Evolutionary conservation across 345 rosid species (phyloP), one percentile per base, ranked within the genome.

Genomic region (Kandelia obovata): DNA sequence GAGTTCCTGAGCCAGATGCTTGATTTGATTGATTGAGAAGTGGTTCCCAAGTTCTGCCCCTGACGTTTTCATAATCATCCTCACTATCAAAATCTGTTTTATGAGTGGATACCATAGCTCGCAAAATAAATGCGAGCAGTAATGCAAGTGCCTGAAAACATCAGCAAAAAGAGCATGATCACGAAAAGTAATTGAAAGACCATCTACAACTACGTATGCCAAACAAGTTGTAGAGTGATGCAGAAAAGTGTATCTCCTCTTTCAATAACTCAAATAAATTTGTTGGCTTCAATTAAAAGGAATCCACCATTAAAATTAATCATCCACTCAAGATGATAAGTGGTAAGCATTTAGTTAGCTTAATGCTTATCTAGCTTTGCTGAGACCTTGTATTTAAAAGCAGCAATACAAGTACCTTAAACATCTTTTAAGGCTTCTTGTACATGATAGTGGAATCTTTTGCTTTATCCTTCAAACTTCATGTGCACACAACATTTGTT

Each of bases 1-100:
- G 84, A 69, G 62, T 71, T 43, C 76, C 86, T 70, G 89, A 74
- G 21, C 85, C 86, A 74, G 89, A 83, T 43, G 87, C 59, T 80
- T 86, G 86, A 77, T 78, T 79, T 69, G 82, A 75, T 66, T 85
- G 90, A 79, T 84, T 84, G 63, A 94, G 79, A 37, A 91, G 92
- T 64, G 98, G 96, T 64, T 88, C 91, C 81, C 87, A 26, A 63
- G 85, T 67, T 79, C 87, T 88, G 71, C 80, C 81, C 75, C 90
- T 79, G 25, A 16, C 79, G 78, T 66, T 82, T 75, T 85, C 96
- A 73, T 57, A 85, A 67, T 87, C 89, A 68, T 89, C 92, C 62
- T 88, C 96, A 20, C 46, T 76, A 46, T 77, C 91, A 60, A 73
- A 52, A 61, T 84, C 81, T 59, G 76, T 53, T 64, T 75, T 82